Evolutionary conservation across 306 rosid genomes (phyloP).

Genomic region (Quercus wislizeni): DNA sequence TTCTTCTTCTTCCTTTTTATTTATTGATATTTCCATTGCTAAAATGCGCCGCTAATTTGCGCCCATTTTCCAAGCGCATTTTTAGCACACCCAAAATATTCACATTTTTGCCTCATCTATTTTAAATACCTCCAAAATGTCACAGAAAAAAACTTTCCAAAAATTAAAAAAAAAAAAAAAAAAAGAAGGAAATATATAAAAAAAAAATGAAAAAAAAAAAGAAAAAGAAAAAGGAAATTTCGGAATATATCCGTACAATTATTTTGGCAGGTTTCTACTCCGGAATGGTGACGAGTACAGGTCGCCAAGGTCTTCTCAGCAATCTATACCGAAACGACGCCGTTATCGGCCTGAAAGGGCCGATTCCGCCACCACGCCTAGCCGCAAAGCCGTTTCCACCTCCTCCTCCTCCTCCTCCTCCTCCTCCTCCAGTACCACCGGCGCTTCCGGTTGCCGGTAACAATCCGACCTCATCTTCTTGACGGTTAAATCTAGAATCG

Average conservation of each 20-base stretch:
- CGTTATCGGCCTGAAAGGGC: slow-evolving; percentile 57
- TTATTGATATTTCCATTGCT: neutral
- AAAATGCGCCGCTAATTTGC: neutral
- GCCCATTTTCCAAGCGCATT: neutral
- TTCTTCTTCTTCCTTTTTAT: neutral
- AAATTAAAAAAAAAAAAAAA: neutral
- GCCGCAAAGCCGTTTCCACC: slow-evolving; percentile 4
- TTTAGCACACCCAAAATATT: neutral
- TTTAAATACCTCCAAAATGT: neutral
- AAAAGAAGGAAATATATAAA: neutral
- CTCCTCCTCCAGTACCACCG: neutral
- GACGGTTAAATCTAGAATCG: slow-evolving; percentile 25
- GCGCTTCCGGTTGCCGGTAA: slow-evolving; percentile 20
- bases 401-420: neutral
- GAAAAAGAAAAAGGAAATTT: slow-evolving; percentile 12
- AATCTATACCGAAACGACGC: slow-evolving; percentile 68
- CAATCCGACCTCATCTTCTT: slow-evolving; percentile 24
- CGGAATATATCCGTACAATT: slow-evolving; percentile 33
- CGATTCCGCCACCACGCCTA: slow-evolving; percentile 32
- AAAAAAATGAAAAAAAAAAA: slow-evolving; percentile 6
- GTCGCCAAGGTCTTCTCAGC: slow-evolving; percentile 86
- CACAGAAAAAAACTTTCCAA: neutral
- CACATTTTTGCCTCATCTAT: neutral
- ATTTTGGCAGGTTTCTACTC: slow-evolving; percentile 40
- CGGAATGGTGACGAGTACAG: slow-evolving; percentile 73